Percentiles rank a stretch among this genome's conserved stretches.
These are phyloP conservation scores for Penicillium odoratum DNA, from an alignment of 495 filamentous ascomycete genomes.

Conservation along the genomic window DNA sequence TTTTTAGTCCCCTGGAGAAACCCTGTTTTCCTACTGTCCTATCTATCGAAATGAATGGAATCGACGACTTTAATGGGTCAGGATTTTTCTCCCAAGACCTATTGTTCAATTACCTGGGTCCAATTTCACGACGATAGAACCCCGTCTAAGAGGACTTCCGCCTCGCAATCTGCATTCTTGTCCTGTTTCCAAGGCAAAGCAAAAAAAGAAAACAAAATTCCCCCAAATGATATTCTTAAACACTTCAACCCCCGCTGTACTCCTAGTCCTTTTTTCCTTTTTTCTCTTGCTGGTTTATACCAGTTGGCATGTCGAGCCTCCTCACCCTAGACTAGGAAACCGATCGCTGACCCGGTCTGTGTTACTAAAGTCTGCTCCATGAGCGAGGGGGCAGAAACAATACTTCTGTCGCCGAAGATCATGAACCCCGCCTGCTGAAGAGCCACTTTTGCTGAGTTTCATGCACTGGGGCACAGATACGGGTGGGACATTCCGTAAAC, in stretches of 20 bases:
- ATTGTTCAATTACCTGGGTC: conserved; percentile 16
- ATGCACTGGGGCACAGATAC: conserved; percentile 92
- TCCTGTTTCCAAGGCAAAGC: not conserved
- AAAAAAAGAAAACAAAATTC: not conserved
- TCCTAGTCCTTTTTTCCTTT: conserved; percentile 8
- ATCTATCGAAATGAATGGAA: conserved; percentile 39
- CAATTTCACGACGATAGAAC: conserved; percentile 15
- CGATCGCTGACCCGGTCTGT: conserved; percentile 21
- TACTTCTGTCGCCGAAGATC: conserved; percentile 40
- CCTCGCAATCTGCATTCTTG: not conserved
- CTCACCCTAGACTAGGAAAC: conserved; percentile 35
- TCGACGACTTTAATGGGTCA: conserved; percentile 34
- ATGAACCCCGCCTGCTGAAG: conserved; percentile 71
- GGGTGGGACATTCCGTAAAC: conserved; percentile 67
- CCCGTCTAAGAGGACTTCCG: not conserved
- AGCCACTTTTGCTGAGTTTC: conserved; percentile 72
- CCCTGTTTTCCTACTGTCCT: conserved; percentile 33
- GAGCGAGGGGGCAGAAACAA: conserved; percentile 46
- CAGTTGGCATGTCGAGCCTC: conserved; percentile 44
- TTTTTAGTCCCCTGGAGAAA: conserved; percentile 23
- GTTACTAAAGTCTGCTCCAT: conserved; percentile 30
- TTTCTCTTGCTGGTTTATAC: conserved; percentile 7
- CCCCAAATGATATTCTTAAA: conserved; percentile 1
- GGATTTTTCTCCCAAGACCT: conserved; percentile 24
- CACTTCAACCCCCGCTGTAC: conserved; percentile 7